Evolutionary conservation across 2,329 filamentous ascomycete genomes (phyloP).

Genomic region (Capronia coronata): DNA sequence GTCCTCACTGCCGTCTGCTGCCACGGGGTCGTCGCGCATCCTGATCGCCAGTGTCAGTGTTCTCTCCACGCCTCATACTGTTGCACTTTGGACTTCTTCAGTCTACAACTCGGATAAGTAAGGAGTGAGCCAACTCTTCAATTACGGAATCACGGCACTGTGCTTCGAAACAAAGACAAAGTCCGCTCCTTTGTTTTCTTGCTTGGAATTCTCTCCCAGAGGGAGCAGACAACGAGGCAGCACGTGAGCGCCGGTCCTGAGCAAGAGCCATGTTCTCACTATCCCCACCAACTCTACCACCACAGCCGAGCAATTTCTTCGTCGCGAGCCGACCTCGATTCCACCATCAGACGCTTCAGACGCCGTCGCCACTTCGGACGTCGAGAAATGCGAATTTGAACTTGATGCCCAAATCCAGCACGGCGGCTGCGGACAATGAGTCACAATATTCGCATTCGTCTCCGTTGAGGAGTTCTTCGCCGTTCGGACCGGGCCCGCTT

Average conservation of each 20-base stretch:
- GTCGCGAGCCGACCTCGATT: conserved; percentile 38
- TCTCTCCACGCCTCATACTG: not conserved
- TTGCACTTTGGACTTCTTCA: no score
- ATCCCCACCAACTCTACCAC: conserved; percentile 1
- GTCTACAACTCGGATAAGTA: no score
- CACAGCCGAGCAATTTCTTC: conserved; percentile 11
- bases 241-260: not conserved
- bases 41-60: not conserved
- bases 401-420: conserved; percentile 14
- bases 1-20: not conserved
- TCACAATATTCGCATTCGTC: no score
- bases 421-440: no score
- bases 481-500: conserved; percentile 1
- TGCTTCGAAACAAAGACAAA: no score
- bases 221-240: no score
- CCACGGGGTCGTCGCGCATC: no score
- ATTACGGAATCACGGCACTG: no score
- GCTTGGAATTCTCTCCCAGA: no score
- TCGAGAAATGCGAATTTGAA: conserved; percentile 27
- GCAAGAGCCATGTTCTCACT: conserved; percentile 15
- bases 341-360: conserved; percentile 23
- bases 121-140: no score
- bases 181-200: no score
- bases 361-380: conserved; percentile 25
- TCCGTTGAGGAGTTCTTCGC: conserved; percentile 12